Base-by-base conservation (phyloP, 2,329 filamentous ascomycete species). In the Purpureocillium lavendulum region DNA sequence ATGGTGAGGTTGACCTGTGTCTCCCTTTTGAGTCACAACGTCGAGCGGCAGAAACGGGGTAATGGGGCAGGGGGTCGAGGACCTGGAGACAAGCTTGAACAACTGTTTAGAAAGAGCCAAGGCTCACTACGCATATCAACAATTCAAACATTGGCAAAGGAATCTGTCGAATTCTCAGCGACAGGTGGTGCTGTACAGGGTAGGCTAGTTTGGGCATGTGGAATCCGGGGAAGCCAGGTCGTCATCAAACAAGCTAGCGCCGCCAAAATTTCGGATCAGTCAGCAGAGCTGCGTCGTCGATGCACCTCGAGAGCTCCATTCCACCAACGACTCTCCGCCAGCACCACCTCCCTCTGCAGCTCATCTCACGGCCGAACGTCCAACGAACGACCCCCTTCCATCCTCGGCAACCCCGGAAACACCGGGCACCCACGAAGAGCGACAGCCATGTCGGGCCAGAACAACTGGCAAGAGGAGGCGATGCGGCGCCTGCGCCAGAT, bases 401-500 rank as follows among this genome's bases (percentile, higher is more conserved):
- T n/a, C 7, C 30, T 16, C 21, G 30, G 33, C 39, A 40, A 21
- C 33, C 17, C 28, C 14, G 21, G 16, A 12, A 30, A 16, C 21
- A 26, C 21, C 21, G 21, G 21, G 21, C 21, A 26, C 10, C 21
- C 21, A 6, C 10, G 5, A 5, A 26, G 10, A 5, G 21, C 21
- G 21, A 14, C 42, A 4, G 46, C 16, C 38, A 62, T 62, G 60
- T 60, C 59, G 42, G 45, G 49, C 32, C 51, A 53, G 45, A 61
- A 62, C 46, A 62, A 64, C 52, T 65, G 61, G 61, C 61, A 64
- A 53, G 67, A 74, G 52, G 69, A 74, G 52, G 70, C 71, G 44
- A 62, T 72, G 57, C 66, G 64, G 44, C 66, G 65, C 49, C 60
- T 75, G 42, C 69, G 70, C 49, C 64, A 69, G 53, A 67, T 70